phyloP scores from a whole-genome alignment of 257 asterid genomes.

The Solanum phureja region DNA sequence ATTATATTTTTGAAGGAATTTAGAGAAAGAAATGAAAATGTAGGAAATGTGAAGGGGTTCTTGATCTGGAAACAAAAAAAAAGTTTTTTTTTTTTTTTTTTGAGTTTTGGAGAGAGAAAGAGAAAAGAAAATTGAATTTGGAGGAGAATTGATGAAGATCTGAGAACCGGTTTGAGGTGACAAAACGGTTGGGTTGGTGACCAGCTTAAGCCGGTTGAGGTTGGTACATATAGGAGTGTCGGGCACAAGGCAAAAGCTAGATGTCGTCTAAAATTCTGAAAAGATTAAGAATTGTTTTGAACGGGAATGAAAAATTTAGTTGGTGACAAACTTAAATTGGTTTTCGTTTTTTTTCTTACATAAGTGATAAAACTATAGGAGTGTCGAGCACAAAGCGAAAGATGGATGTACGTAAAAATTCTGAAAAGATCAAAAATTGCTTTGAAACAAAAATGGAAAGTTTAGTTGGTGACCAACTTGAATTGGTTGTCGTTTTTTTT shows the following conservation, averaged over 20 bases:
- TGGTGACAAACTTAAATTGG: not conserved
- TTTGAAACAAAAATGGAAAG: too few relatives aligned
- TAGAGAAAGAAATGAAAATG: not conserved
- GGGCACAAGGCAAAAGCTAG: not conserved
- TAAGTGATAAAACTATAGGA: too few relatives aligned
- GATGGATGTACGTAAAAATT: not conserved
- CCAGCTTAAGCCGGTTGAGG: not conserved
- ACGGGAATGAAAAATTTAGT: not conserved
- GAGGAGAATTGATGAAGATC: not conserved
- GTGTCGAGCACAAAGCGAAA: not conserved
- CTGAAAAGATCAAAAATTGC: not conserved
- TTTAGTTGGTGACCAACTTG: too few relatives aligned
- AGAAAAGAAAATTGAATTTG: not conserved
- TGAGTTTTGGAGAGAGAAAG: not conserved
- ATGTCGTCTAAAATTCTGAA: not conserved
- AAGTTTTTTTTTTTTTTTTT: too few relatives aligned
- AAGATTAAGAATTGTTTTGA: not conserved
- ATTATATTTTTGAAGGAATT: not conserved
- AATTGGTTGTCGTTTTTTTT: too few relatives aligned
- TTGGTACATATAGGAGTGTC: not conserved
- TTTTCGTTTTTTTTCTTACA: too few relatives aligned
- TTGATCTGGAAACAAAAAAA: slow-evolving; percentile 3
- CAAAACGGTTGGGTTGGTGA: not conserved
- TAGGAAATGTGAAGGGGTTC: not conserved
- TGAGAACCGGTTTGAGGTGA: not conserved